These are phyloP conservation scores for Angomonas desouzai DNA, from an alignment of 208 protist species.

Conservation along the genomic window DNA sequence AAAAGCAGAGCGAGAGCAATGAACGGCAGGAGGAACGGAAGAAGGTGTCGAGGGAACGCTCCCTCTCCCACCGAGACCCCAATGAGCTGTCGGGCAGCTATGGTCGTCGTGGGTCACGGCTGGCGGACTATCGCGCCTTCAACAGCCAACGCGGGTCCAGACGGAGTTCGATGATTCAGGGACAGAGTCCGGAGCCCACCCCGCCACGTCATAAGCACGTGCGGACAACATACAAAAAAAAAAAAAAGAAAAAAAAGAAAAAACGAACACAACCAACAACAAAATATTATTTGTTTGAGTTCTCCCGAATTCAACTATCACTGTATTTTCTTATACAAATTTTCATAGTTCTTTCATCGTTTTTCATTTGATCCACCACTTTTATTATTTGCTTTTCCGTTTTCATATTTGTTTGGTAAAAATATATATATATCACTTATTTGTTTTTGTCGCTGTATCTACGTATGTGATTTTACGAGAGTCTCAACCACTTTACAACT, in stretches of 20 bases:
- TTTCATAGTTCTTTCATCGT: slow-evolving; percentile 7
- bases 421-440: slow-evolving; percentile 5
- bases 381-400: slow-evolving; percentile 5
- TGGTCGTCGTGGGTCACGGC: background rate
- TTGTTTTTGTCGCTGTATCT: background rate
- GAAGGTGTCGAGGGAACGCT: slow-evolving; percentile 10
- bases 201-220: background rate
- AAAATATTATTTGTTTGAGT: background rate
- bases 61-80: background rate
- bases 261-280: slow-evolving; percentile 1
- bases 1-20: background rate
- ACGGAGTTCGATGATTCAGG: background rate
- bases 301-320: background rate
- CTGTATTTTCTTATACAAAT: background rate
- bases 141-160: slow-evolving; percentile 1
- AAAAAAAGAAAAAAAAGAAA: slow-evolving; percentile 2
- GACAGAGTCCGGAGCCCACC: background rate
- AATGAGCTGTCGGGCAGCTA: slow-evolving; percentile 9
- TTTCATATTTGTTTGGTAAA: slow-evolving; percentile 11
- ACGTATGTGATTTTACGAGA: slow-evolving; percentile 7
- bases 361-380: slow-evolving; percentile 11
- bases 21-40: slow-evolving; percentile 9
- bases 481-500: background rate
- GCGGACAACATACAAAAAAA: background rate
- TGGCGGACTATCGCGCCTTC: slow-evolving; percentile 8